Base-by-base conservation (phyloP, 2,329 filamentous ascomycete genomes). In the Lachnellula subtilissima region DNA sequence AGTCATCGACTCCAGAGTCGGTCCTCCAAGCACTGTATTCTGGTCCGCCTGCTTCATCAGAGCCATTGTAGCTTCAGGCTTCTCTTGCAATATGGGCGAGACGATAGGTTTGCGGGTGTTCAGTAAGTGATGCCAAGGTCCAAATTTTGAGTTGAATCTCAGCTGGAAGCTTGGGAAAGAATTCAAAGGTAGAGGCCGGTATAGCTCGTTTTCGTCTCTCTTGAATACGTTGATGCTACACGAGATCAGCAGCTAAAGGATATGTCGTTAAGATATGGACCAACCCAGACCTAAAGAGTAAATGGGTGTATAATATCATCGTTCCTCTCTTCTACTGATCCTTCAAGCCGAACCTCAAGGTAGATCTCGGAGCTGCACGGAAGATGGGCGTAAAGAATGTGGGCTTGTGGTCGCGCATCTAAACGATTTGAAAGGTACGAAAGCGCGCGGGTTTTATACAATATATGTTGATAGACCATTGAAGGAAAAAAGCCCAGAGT, bases 361-460 rank as follows among this genome's bases (percentile, higher is more conserved):
- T 86, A 5, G 92, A 92, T 67, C 76, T 81, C 1, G 87, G 88
- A 5, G 87, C 86, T 0, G 86, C 77, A 5, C 70, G 75, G 55
- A 75, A 75, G 63, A 71, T 91, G 48, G 80, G 79, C 0, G 59
- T 85, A 43, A 60, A 56, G 76, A 91, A 67, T 86, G 89, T 59
- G 86, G 81, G 35, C 83, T 92, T 81, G 86, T 93, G 25, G 89
- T 89, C 14, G 84, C 88, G 47, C 88, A 92, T 71, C 73, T 92
- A 57, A 71, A 68, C 6, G 88, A 92, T 70, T 72, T 93, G 50
- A 74, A 80, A 57, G 85, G 79, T 0, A 88, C 88, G 5, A 83
- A 82, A 64, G 67, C 66, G 2, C 78, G 76, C 55, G 88, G 88
- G 48, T 55, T 58, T 52, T 55, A 52, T 55, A 36, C 55, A 37